Evolutionary conservation across 805 yeast genomes (phyloP), one percentile per base, ranked within the genome.

Genomic region (Sporopachydermia quercuum): DNA sequence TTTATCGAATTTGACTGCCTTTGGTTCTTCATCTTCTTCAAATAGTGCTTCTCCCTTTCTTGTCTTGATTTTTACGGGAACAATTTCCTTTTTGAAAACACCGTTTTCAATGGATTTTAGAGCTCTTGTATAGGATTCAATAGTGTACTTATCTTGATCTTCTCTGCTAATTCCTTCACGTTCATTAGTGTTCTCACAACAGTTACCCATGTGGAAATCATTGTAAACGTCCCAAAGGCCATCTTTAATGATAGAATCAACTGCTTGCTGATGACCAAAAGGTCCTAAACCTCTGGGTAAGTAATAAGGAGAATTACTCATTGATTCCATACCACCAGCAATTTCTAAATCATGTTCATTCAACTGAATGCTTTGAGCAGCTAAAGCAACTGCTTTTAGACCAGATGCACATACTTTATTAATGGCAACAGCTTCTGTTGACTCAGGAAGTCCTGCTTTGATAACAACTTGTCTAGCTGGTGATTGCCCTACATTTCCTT

Each of bases 341-440:
- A 87, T 77, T 27, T 89, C 83, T 41, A 87, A 75, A 55, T 82
- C 87, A 45, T 94, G 83, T 55, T 74, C 71, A 42, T 94, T 94
- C 46, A 83, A 69, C 55, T 79, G 59, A 51, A 87, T 86, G 41
- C 89, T 65, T 64, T 85, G 95, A 18, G 95, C 85, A 46, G 85
- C 96, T 44, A 83, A 61, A 45, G 86, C 80, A 45, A 84, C 77
- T 16, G 95, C 71, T 65, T 89, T 87, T 74, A 86, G 67, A 49
- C 95, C 96, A 13, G 94, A 80, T 23, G 97, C 94, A 70, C 97
- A 87, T 42, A 87, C 97, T 65, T 87, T 87, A 71, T 87, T 89
- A 49, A 87, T 69, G 34, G 96, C 82, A 39, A 94, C 73, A 42
- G 95, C 94, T 43, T 83, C 82, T 41, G 86, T 78, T 42, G 72